Conservation (phyloP, 2,329 filamentous ascomycete genomes). For the Pseudogymnoascus sp. region DNA sequence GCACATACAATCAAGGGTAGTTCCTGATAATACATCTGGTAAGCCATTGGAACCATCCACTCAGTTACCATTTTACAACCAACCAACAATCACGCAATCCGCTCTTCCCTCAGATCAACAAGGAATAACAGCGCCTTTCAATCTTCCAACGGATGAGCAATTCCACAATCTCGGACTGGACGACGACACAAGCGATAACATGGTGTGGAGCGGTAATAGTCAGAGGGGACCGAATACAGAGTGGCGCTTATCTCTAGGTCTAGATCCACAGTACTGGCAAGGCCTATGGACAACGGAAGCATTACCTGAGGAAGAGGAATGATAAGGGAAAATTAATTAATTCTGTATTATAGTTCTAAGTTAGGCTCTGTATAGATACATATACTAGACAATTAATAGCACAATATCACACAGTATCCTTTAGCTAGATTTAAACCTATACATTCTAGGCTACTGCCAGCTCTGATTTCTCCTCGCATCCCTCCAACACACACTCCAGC, state of each 20-base stretch:
- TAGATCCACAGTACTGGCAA: not conserved
- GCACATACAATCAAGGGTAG: not conserved
- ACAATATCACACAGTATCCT: too few species aligned
- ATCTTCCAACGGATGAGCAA: not conserved
- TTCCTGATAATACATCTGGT: not conserved
- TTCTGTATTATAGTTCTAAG: not conserved
- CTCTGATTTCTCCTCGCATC: too few species aligned
- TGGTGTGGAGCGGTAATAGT: not conserved
- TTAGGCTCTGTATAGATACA: not conserved
- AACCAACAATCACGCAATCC: not conserved
- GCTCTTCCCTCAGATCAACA: not conserved
- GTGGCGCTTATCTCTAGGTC: not conserved
- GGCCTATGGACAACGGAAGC: not conserved
- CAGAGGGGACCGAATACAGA: not conserved
- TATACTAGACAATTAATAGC: not conserved
- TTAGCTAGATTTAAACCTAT: too few species aligned
- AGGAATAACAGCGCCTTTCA: not conserved
- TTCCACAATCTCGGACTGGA: not conserved
- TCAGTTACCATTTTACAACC: not conserved
- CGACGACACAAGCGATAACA: not conserved
- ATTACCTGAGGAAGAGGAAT: not conserved
- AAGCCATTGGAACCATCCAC: not conserved
- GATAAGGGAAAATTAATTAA: not conserved
- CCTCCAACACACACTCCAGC: too few species aligned
- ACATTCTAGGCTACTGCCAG: too few species aligned